Evolutionary conservation across 257 asterid genomes (phyloP).

Genomic region (Salvia miltiorrhiza): DNA sequence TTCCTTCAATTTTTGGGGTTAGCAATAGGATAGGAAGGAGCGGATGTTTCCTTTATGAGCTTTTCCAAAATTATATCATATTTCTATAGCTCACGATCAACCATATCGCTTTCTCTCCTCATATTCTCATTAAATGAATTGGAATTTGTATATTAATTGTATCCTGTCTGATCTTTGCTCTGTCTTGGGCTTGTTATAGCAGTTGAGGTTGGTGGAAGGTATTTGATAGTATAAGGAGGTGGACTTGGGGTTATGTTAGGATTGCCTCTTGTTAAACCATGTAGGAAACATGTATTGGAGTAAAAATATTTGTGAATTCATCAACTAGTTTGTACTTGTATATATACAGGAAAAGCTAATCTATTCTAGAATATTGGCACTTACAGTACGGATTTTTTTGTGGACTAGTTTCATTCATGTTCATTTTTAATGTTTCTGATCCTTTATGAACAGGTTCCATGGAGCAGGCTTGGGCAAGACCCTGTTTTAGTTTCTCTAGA

Average conservation of each 20-base stretch:
- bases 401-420: background rate
- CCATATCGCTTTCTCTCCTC: background rate
- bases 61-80: background rate
- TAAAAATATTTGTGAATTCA: background rate
- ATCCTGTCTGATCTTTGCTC: background rate
- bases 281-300: background rate
- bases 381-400: background rate
- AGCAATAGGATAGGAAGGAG: background rate
- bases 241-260: background rate
- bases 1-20: no score
- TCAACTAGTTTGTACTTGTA: background rate
- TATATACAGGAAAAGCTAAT: no score
- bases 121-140: background rate
- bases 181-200: background rate
- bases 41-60: background rate
- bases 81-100: background rate
- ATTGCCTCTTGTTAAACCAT: background rate
- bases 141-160: background rate
- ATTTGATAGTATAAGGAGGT: background rate
- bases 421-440: constrained; percentile 19
- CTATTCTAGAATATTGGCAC: no score
- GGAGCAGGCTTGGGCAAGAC: constrained; percentile 99
- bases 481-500: constrained; percentile 92
- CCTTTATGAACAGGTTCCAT: constrained; percentile 72
- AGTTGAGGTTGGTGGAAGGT: background rate